Base-by-base conservation (phyloP, 371 early-diverging fungal species). In the Syncephalastrum racemosum region DNA sequence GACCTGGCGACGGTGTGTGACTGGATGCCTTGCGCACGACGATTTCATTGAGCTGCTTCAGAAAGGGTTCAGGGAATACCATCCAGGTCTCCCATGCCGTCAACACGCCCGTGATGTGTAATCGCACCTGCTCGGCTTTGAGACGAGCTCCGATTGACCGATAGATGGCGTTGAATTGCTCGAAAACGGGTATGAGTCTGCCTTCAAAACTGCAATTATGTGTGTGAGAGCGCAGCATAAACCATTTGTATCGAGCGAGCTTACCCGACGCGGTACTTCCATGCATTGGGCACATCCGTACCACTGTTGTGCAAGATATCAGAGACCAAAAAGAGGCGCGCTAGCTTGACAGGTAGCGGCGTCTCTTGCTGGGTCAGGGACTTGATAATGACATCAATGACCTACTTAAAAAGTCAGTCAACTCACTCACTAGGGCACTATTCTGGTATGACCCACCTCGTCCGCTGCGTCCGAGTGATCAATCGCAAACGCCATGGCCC, bases 51-150 rank as follows among this genome's bases (percentile, higher is more conserved):
- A 85, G 56, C 39, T 78, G 64, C 46, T 80, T 82, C 39, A 88
- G 80, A 55, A 82, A 86, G n/a, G 80, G 75, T 50, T 83, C 73
- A 3, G 93, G 89, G 61, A 92, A 95, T 10, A 96, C 82, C 71
- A 90, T 86, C 91, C 94, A 93, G 45, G 74, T 82, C 65, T 96
- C 94, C 96, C 96, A 96, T 7, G 89, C 87, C 4, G 70, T 71
- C 43, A 96, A 66, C 4, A 92, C 82, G 8, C 59, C 73, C 7
- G 79, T 70, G 27, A 91, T 80, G 46, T 85, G 82, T 73, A 81
- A 82, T 62, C 85, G 72, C 43, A 94, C 87, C 63, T 91, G 90
- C 64, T 96, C 95, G 2, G 93, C 93, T 63, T 89, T 86, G 44
- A 95, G 75, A 16, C 95, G 74, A 0, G 84, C 88, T 24, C 71